Percentiles rank a stretch among this genome's conserved stretches.
phyloP scores from a whole-genome alignment of 2,329 filamentous ascomycete species.

The Arthroderma sp. region DNA sequence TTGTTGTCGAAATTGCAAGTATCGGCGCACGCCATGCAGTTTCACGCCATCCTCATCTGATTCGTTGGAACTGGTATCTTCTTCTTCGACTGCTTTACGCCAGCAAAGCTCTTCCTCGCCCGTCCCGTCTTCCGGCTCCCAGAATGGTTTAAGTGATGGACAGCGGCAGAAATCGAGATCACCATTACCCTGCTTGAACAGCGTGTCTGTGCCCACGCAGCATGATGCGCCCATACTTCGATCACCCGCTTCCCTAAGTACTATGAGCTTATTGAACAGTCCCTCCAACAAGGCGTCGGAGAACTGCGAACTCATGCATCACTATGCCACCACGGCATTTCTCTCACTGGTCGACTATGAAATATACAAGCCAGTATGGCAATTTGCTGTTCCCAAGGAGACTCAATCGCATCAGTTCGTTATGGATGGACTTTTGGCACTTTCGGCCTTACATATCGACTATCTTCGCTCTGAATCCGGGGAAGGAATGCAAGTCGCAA shows the following conservation, averaged over 20 bases:
- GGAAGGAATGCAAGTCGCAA: not conserved
- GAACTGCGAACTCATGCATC: slow-evolving; percentile 10
- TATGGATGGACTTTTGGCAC: slow-evolving; percentile 16
- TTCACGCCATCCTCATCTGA: not conserved
- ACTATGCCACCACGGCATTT: slow-evolving; percentile 8
- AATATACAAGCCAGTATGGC: slow-evolving; percentile 9
- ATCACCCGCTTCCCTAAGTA: not conserved
- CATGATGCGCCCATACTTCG: not conserved
- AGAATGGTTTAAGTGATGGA: too few species aligned
- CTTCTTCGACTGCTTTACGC: too few species aligned
- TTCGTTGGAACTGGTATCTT: too few species aligned
- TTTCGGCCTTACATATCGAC: slow-evolving; percentile 15
- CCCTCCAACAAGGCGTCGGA: not conserved
- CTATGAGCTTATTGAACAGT: not conserved
- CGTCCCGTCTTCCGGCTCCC: not conserved
- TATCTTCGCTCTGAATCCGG: slow-evolving; percentile 4
- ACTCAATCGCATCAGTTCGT: slow-evolving; percentile 12
- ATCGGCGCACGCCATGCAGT: slow-evolving; percentile 6
- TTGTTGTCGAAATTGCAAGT: slow-evolving; percentile 9
- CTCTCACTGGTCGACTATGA: slow-evolving; percentile 8
- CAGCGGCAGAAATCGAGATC: not conserved
- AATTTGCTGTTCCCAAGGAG: slow-evolving; percentile 9
- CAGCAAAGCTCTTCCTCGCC: not conserved
- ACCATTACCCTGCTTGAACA: not conserved
- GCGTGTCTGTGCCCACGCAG: not conserved